A percentile compares a stretch with the other conserved stretches of the same genome.
These are phyloP conservation scores for Amanita brunnescens DNA, from an alignment of 768 basidiomycete species.

Conservation along the genomic window DNA sequence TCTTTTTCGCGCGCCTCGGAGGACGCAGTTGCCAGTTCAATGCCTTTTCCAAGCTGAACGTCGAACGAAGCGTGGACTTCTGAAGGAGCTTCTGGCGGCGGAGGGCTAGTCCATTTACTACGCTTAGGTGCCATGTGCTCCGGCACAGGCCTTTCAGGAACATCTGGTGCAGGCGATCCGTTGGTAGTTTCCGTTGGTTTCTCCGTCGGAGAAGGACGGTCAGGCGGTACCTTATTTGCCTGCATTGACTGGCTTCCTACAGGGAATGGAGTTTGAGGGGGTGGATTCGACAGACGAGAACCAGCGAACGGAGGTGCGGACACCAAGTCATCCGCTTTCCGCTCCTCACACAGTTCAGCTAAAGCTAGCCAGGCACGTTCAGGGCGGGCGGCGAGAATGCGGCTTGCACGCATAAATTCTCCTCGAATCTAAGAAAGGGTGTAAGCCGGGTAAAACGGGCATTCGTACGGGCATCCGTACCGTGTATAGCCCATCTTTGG, in stretches of 20 bases:
- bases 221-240: constrained; percentile 31
- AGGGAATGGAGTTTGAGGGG: constrained; percentile 66
- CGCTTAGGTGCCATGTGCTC: constrained; percentile 80
- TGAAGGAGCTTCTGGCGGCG: constrained; percentile 65
- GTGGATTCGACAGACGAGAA: constrained; percentile 37
- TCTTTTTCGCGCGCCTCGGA: constrained; percentile 50
- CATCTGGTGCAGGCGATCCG: constrained; percentile 19
- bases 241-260: constrained; percentile 55
- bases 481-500: constrained; percentile 91
- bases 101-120: constrained; percentile 79
- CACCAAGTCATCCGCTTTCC: constrained; percentile 57
- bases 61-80: constrained; percentile 62
- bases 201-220: constrained; percentile 46
- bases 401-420: constrained; percentile 93
- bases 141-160: constrained; percentile 37
- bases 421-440: constrained; percentile 73
- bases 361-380: constrained; percentile 76
- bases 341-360: constrained; percentile 88
- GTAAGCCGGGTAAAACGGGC: constrained; percentile 6
- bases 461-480: constrained; percentile 29
- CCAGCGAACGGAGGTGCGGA: constrained; percentile 37
- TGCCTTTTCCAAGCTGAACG: constrained; percentile 51
- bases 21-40: constrained; percentile 62
- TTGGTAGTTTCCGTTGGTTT: constrained; percentile 37
- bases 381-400: constrained; percentile 73